These are phyloP conservation scores for Favolaschia claudopus DNA, from an alignment of 768 basidiomycete species.

Conservation along the genomic window DNA sequence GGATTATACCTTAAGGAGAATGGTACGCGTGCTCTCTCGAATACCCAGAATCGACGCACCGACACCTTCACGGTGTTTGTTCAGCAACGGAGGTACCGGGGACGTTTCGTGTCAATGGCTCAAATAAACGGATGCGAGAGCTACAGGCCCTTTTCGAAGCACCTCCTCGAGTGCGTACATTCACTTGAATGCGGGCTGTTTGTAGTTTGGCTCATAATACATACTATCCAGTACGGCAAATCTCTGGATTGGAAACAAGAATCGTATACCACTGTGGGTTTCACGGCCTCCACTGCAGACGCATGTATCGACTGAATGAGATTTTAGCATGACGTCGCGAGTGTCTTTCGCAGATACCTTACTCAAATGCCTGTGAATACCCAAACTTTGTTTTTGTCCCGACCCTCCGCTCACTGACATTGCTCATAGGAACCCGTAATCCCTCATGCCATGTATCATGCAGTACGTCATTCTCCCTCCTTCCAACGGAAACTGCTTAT, in stretches of 20 bases:
- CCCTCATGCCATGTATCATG: constrained; percentile 88
- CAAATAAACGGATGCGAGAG: constrained; percentile 93
- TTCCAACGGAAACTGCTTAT: constrained; percentile 22
- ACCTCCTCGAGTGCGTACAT: constrained; percentile 75
- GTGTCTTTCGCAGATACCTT: constrained; percentile 93
- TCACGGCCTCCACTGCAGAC: not conserved
- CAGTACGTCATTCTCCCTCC: constrained; percentile 58
- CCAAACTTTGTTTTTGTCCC: constrained; percentile 5
- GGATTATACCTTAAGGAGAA: constrained; percentile 95
- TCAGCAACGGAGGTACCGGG: constrained; percentile 90
- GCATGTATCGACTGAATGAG: no score
- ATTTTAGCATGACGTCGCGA: constrained; percentile 87
- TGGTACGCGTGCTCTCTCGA: constrained; percentile 52
- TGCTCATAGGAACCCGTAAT: constrained; percentile 90
- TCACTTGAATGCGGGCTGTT: no score
- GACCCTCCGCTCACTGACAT: constrained; percentile 6
- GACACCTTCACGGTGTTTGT: constrained; percentile 8
- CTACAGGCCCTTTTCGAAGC: constrained; percentile 91
- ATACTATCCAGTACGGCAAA: constrained; percentile 83
- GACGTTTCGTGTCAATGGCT: constrained; percentile 96
- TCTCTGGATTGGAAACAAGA: constrained; percentile 89
- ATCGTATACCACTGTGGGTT: constrained; percentile 69
- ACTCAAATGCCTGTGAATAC: constrained; percentile 94
- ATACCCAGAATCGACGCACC: not conserved
- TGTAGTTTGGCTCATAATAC: not conserved